A percentile compares a stretch with the other conserved stretches of the same genome.
Evolutionary conservation across 768 basidiomycete genomes (phyloP).

Genomic region (Lactarius psammicola): DNA sequence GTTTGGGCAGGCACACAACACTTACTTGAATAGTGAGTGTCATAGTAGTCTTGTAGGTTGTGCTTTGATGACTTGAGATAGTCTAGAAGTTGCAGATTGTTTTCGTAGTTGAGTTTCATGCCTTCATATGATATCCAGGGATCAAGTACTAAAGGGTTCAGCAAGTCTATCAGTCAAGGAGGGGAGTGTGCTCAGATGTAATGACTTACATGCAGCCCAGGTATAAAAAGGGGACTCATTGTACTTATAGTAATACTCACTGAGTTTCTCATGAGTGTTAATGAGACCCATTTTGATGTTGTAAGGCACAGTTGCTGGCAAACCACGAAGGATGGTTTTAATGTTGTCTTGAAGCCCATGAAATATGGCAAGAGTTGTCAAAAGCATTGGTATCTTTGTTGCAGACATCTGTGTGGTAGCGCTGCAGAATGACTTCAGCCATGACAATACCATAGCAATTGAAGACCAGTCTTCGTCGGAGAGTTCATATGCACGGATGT

Average conservation of each 20-base stretch:
- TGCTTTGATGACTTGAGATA: no score
- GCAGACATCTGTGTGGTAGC: constrained; percentile 3
- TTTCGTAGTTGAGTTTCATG: no score
- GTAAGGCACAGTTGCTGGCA: not conserved
- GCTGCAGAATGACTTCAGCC: not conserved
- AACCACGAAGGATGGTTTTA: rapidly evolving
- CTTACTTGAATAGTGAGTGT: no score
- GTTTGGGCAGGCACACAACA: no score
- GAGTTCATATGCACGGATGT: no score
- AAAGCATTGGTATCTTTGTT: not conserved
- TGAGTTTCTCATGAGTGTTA: not conserved
- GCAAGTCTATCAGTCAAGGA: no score
- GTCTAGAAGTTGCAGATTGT: no score
- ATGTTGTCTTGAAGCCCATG: not conserved
- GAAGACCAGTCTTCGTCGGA: no score
- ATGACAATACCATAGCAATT: not conserved
- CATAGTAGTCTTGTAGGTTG: no score
- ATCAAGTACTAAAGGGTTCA: constrained; percentile 2
- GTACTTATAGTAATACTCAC: not conserved
- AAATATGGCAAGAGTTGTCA: not conserved
- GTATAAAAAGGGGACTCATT: not conserved
- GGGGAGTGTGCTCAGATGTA: no score
- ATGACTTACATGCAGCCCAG: constrained; percentile 2
- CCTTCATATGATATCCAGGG: not conserved
- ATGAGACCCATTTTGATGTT: not conserved